Evolutionary conservation across 1,139 yeast species (phyloP), one percentile per base, ranked within the genome.

Genomic region (Candida frijolesensis): DNA sequence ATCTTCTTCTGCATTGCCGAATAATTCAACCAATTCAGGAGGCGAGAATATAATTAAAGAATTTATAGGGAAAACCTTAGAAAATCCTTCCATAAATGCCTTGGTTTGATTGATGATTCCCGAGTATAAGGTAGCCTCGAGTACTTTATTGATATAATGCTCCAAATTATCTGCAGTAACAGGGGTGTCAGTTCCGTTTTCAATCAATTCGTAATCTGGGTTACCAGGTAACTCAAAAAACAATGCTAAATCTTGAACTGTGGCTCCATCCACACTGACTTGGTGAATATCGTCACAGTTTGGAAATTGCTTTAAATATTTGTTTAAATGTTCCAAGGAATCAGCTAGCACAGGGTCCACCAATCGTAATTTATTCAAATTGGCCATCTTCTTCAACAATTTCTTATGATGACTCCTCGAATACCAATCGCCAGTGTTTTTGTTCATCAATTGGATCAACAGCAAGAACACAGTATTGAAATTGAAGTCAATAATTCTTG

Each of bases 401-500:
- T 61, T 62, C 11, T 53, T 48, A 33, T 46, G 11, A 43, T 46
- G 5, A 52, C 27, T 29, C 54, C 60, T 25, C 10, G 29, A 34
- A 15, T 22, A 18, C 10, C 42, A 35, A 27, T 52, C 57, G 18
- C 32, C 39, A 34, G 7, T 34, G 34, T 51, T 48, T 22, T 57
- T 59, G 50, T 65, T 70, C 42, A 70, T 61, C n/a, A 60, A 56
- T 55, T 70, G 71, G 4, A 70, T 63, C 18, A 85, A 54, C 54
- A 76, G 75, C 65, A 94, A 87, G 61, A 94, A 90, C 4, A 83
- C 66, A 0, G 84, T 80, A 62, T 85, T 90, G 67, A 94, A 85
- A 49, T 84, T 77, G 65, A 94, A 85, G 64, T 94, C 98, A 50
- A 94, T 79, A 48, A 92, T 84, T 56, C 98, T 76, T 14, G 91